These are phyloP conservation scores for Cryphonectria naterciae DNA, from an alignment of 2,329 filamentous ascomycete genomes.

Conservation along the genomic window DNA sequence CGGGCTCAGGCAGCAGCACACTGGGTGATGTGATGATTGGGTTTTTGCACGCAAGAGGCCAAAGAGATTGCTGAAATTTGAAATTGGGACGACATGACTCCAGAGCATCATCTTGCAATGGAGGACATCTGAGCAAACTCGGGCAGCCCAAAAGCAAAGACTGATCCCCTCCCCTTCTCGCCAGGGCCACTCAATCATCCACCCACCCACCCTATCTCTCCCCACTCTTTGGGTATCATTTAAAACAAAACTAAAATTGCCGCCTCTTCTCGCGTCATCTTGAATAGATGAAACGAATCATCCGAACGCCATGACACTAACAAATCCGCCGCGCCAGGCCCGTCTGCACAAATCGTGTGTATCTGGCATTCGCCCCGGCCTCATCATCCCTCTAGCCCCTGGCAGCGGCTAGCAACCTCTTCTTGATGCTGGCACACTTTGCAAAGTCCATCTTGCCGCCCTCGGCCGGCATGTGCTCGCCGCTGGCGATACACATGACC, in stretches of 20 bases:
- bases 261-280: background rate
- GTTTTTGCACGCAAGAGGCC: too few relatives aligned
- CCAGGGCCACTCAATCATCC: background rate
- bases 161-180: background rate
- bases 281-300: background rate
- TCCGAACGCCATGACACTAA: background rate
- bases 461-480: conserved; percentile 69
- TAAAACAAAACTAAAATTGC: background rate
- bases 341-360: background rate
- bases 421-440: conserved; percentile 50
- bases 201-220: background rate
- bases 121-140: background rate
- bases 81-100: background rate
- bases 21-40: too few relatives aligned
- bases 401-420: conserved; percentile 41
- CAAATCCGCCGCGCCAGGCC: background rate
- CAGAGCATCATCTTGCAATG: background rate
- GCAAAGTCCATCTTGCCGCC: conserved; percentile 55
- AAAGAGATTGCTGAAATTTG: too few relatives aligned
- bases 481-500: conserved; percentile 90
- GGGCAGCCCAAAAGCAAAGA: too few relatives aligned
- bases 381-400: conserved; percentile 20
- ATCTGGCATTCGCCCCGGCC: background rate
- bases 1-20: too few relatives aligned
- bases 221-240: background rate